phyloP scores from a whole-genome alignment of 306 rosid species.

The Leucaena leucocephala region DNA sequence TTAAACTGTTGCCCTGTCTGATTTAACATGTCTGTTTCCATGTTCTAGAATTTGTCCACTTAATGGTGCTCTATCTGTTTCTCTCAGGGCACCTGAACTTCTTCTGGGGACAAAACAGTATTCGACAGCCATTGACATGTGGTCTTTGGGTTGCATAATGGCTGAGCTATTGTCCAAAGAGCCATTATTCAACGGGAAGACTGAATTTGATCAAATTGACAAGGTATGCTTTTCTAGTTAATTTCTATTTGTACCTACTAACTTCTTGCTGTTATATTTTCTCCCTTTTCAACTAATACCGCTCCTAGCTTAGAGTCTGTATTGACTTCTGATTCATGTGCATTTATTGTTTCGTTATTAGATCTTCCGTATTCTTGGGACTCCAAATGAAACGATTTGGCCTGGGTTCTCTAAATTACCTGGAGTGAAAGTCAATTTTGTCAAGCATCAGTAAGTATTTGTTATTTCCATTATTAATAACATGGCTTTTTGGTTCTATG shows the following conservation, averaged over 20 bases:
- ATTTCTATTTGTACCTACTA: not conserved
- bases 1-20: conserved; percentile 9
- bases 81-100: conserved; percentile 93
- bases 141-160: conserved; percentile 99
- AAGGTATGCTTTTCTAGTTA: conserved; percentile 55
- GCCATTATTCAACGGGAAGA: conserved; percentile 89
- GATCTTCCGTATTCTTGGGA: conserved; percentile 89
- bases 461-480: conserved; percentile 38
- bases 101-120: conserved; percentile 84
- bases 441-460: conserved; percentile 95
- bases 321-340: conserved; percentile 13
- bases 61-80: conserved; percentile 38
- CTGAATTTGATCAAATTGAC: conserved; percentile 97
- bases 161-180: conserved; percentile 94
- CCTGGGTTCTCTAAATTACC: conserved; percentile 94
- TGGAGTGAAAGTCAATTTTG: conserved; percentile 98
- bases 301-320: conserved; percentile 3
- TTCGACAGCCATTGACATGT: conserved; percentile 96
- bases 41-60: conserved; percentile 33
- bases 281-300: conserved; percentile 5
- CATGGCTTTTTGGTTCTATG: conserved; percentile 39
- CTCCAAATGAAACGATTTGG: conserved; percentile 99
- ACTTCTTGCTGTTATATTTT: not conserved
- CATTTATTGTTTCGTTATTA: conserved; percentile 37
- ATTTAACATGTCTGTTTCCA: conserved; percentile 16